Base-by-base conservation (phyloP, 371 early-diverging fungal species). In the Coemansia sp. region DNA sequence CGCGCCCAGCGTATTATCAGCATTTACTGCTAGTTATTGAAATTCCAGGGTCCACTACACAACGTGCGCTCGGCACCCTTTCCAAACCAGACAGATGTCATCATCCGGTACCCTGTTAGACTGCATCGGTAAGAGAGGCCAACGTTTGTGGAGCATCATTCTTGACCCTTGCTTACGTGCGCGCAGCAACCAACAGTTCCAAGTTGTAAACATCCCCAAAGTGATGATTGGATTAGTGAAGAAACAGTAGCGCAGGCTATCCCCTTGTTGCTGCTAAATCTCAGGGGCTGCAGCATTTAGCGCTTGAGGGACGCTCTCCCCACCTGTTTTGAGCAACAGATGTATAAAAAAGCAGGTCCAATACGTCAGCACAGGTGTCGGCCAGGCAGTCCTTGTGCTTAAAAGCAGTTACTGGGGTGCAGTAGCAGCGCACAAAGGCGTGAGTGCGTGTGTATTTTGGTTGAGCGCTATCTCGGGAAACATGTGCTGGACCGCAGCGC, bases 371-470 rank as follows among this genome's bases (percentile, higher is more conserved):
- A 21, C 33, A 37, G 30, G 25, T 40, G 60, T 12, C 39, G n/a
- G 18, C 39, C 62, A 48, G 25, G 61, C 60, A 44, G 48, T 26
- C 28, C 48, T 47, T 48, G 50, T 37, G 18, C 37, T 30, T 21
- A 62, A 50, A 28, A 44, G 63, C 67, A 63, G 67, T 63, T 67
- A 62, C 30, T 52, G n/a, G 52, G 40, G 47, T 11, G 55, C 64
- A 63, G 68, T 64, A 67, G 25, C 12, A 9, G 18, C 47, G 40
- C 21, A 44, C n/a, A 61, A 50, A 50, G 61, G 18, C 16, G 61
- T 50, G 50, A 28, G 61, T 28, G 30, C 25, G 14, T 26, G 30
- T n/a, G 26, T 18, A 16, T 28, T 21, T 14, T 28, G 55, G 44
- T 6, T n/a, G 44, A 44, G n/a, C n/a, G 44, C 44, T n/a, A 44